These are phyloP conservation scores for Coprinellus aureogranulatus DNA, from an alignment of 768 basidiomycete genomes.

Conservation along the genomic window DNA sequence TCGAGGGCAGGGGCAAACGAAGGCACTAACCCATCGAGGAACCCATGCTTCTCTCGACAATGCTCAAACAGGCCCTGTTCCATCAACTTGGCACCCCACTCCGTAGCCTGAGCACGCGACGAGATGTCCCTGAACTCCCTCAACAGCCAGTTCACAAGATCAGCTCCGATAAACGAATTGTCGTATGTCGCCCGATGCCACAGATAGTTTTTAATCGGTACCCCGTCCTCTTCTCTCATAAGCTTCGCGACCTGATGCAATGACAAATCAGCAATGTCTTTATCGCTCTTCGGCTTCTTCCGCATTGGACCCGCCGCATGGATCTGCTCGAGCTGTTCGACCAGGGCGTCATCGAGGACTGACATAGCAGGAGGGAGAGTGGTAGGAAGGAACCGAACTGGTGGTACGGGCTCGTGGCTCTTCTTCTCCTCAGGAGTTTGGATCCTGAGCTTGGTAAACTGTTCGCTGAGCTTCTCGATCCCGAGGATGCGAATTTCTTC, in stretches of 20 bases:
- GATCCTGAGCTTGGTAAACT: constrained; percentile 85
- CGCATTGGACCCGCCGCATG: constrained; percentile 69
- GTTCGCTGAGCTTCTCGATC: constrained; percentile 87
- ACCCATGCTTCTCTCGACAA: constrained; percentile 72
- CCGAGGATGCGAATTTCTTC: constrained; percentile 88
- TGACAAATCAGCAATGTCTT: constrained; percentile 66
- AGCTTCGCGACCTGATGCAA: constrained; percentile 68
- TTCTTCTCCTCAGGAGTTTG: constrained; percentile 59
- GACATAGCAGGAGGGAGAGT: constrained; percentile 80
- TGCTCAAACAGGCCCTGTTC: constrained; percentile 88
- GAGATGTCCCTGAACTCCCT: constrained; percentile 88
- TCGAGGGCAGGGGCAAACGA: constrained; percentile 5
- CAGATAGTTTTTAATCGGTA: constrained; percentile 78
- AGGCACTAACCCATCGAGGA: constrained; percentile 85
- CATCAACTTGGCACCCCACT: constrained; percentile 73
- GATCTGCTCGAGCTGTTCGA: constrained; percentile 78
- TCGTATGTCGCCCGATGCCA: constrained; percentile 80
- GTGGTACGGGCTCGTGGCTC: constrained; percentile 42
- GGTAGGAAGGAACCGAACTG: constrained; percentile 79
- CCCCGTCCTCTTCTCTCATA: constrained; percentile 85
- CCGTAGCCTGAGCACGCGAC: constrained; percentile 73
- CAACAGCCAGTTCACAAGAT: constrained; percentile 90
- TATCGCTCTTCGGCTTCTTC: constrained; percentile 80
- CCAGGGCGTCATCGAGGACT: constrained; percentile 73
- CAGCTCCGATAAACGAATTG: constrained; percentile 85